phyloP scores from a whole-genome alignment of 306 rosid species.

The Neltuma alba region DNA sequence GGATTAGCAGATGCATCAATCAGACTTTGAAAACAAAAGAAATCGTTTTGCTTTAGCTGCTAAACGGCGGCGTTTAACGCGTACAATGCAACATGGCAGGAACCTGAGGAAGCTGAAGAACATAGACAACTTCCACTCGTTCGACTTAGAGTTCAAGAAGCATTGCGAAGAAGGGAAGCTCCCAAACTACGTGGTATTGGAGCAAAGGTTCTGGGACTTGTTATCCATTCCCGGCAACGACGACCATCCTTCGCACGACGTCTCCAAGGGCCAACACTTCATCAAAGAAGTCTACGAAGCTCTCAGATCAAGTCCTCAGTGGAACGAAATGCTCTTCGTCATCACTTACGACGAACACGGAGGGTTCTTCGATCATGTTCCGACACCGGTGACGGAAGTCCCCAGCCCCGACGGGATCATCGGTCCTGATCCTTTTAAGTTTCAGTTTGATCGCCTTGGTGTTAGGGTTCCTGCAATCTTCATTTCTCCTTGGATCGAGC shows the following conservation, averaged over 20 bases:
- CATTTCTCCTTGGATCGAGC: constrained; percentile 76
- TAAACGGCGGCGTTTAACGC: not conserved
- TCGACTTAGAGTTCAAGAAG: constrained; percentile 57
- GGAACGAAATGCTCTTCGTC: constrained; percentile 72
- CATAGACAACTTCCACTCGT: constrained; percentile 51
- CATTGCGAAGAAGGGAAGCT: constrained; percentile 71
- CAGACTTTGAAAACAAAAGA: too few relatives aligned
- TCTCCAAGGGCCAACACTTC: constrained; percentile 67
- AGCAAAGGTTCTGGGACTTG: constrained; percentile 64
- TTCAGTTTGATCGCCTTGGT: constrained; percentile 69
- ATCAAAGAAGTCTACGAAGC: constrained; percentile 70
- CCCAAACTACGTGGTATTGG: constrained; percentile 79
- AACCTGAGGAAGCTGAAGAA: constrained; percentile 67
- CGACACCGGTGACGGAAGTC: constrained; percentile 57
- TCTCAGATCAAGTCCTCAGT: constrained; percentile 71
- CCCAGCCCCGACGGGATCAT: constrained; percentile 65
- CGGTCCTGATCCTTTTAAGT: constrained; percentile 58
- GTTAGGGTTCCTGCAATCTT: constrained; percentile 68
- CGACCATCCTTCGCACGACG: constrained; percentile 85
- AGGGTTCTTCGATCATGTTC: constrained; percentile 78
- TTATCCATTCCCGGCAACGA: constrained; percentile 56
- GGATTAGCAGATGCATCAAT: too few relatives aligned
- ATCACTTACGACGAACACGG: constrained; percentile 83
- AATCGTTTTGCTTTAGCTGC: too few relatives aligned
- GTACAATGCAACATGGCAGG: constrained; percentile 36